Conservation (phyloP, 208 protist species). For the Leishmania guyanensis region DNA sequence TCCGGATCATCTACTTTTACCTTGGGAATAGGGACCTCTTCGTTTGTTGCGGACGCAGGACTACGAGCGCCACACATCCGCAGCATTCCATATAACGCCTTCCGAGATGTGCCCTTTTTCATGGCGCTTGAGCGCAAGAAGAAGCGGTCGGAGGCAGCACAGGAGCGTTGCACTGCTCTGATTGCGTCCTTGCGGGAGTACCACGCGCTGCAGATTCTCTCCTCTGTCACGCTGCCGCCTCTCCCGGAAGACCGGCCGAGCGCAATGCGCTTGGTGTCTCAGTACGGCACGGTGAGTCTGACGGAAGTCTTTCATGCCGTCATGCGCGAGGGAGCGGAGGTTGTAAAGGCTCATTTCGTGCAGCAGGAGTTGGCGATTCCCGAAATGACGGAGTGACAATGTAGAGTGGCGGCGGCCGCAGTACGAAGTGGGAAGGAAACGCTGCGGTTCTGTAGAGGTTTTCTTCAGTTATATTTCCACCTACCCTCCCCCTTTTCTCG, state of each 20-base stretch:
- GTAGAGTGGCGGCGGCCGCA: background rate
- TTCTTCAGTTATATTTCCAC: background rate
- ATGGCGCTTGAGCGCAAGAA: conserved; percentile 25
- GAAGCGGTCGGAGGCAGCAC: conserved; percentile 12
- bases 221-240: conserved; percentile 16
- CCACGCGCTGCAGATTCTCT: conserved; percentile 5
- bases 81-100: conserved; percentile 25
- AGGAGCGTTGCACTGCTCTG: conserved; percentile 15
- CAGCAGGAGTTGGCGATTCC: conserved; percentile 31
- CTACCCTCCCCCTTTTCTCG: background rate
- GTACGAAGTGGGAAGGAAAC: background rate
- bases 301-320: conserved; percentile 12
- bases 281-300: conserved; percentile 28
- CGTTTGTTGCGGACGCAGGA: background rate
- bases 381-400: conserved; percentile 11
- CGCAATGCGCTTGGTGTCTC: conserved; percentile 33
- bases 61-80: background rate
- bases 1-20: background rate
- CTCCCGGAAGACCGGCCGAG: conserved; percentile 25
- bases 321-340: conserved; percentile 25
- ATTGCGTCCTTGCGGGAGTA: conserved; percentile 13
- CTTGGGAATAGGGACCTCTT: background rate
- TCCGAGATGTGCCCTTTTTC: conserved; percentile 30
- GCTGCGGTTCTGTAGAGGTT: background rate
- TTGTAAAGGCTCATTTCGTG: conserved; percentile 30